Evolutionary conservation across 768 basidiomycete genomes (phyloP).

Genomic region (Naganishia vaughanmartiniae): DNA sequence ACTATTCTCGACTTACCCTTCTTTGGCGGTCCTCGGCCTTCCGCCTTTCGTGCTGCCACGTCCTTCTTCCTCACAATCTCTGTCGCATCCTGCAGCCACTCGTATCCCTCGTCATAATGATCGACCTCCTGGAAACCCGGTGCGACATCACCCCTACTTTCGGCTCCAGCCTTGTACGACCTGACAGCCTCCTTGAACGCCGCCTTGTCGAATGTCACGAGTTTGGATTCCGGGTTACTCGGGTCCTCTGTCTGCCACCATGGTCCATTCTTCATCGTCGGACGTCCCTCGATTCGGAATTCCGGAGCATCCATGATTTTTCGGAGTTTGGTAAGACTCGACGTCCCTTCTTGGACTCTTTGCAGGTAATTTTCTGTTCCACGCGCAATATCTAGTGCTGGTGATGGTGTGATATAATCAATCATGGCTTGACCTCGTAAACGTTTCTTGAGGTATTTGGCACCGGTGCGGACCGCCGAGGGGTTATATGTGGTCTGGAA

Average conservation of each 20-base stretch:
- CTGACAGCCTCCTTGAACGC: conserved; percentile 15
- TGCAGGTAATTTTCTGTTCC: conserved; percentile 13
- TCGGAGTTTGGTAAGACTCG: conserved; percentile 14
- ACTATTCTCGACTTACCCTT: conserved; percentile 38
- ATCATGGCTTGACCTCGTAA: conserved; percentile 83
- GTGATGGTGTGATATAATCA: conserved; percentile 67
- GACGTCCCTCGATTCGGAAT: conserved; percentile 27
- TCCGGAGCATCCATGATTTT: conserved; percentile 27
- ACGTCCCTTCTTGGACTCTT: conserved; percentile 12
- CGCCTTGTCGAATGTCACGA: conserved; percentile 1
- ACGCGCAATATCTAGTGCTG: conserved; percentile 16
- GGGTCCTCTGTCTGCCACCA: conserved; percentile 24
- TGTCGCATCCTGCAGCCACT: conserved; percentile 44
- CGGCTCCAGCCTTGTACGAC: conserved; percentile 21
- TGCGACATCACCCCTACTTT: conserved; percentile 27
- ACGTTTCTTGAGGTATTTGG: conserved; percentile 80
- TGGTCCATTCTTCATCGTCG: conserved; percentile 17
- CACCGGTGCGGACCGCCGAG: conserved; percentile 72
- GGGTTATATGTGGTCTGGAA: conserved; percentile 91
- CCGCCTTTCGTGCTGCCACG: conserved; percentile 35
- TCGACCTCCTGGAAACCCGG: conserved; percentile 36
- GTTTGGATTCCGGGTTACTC: conserved; percentile 23
- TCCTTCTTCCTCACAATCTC: conserved; percentile 40
- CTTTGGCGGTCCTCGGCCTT: conserved; percentile 48
- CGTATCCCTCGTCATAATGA: conserved; percentile 31